phyloP scores from a whole-genome alignment of 2,329 filamentous ascomycete species.

The Pseudogymnoascus sp. region DNA sequence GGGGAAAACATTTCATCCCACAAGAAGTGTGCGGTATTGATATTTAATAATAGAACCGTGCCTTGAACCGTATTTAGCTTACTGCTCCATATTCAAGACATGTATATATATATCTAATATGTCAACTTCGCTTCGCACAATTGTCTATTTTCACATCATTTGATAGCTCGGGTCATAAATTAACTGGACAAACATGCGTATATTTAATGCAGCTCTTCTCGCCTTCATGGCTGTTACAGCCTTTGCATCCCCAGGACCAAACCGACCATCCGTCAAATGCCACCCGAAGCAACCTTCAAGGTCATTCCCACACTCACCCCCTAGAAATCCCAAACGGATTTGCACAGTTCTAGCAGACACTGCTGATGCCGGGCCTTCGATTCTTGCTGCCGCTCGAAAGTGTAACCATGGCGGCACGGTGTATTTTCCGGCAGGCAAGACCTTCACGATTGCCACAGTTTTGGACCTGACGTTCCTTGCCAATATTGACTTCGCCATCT shows the following conservation, averaged over 20 bases:
- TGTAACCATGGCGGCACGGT: slow-evolving; percentile 52
- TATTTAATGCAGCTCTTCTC: neutral
- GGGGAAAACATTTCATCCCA: neutral
- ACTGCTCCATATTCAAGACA: neutral
- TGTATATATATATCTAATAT: neutral
- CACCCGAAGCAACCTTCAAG: neutral
- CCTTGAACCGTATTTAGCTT: neutral
- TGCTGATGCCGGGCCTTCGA: slow-evolving; percentile 27
- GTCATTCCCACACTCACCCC: neutral
- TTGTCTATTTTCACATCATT: neutral
- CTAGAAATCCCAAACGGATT: neutral
- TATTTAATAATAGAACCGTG: neutral
- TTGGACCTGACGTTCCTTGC: slow-evolving; percentile 47
- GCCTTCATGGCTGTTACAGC: neutral
- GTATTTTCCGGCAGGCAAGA: slow-evolving; percentile 38
- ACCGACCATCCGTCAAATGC: neutral
- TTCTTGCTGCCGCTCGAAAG: slow-evolving; percentile 41
- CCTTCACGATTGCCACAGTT: slow-evolving; percentile 46
- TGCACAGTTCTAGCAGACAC: neutral
- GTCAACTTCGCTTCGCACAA: neutral
- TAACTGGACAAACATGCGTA: neutral
- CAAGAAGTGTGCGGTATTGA: neutral
- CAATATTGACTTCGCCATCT: slow-evolving; percentile 44
- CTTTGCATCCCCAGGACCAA: neutral
- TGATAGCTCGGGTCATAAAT: neutral